phyloP scores from a whole-genome alignment of 192 early-diverging fungal species.

The Pecoramyces ruminantium region DNA sequence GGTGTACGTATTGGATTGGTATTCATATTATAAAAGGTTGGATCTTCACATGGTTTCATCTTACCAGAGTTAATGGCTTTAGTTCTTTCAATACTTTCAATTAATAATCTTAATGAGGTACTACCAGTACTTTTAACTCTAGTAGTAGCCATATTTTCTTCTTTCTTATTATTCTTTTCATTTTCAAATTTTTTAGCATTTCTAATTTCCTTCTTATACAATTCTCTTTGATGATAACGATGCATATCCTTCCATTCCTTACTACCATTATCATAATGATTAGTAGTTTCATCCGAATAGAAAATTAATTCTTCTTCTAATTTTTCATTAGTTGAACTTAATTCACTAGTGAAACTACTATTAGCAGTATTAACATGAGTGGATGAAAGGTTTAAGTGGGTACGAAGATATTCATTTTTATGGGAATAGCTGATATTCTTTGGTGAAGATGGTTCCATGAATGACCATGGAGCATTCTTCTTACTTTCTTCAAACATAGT shows the following conservation, averaged over 20 bases:
- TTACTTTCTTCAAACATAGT: not conserved
- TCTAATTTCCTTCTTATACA: not conserved
- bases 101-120: not conserved
- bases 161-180: not conserved
- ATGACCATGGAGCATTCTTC: not conserved
- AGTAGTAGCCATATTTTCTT: not conserved
- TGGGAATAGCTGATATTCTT: not conserved
- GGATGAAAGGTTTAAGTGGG: not conserved
- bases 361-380: not conserved
- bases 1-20: not conserved
- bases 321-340: not conserved
- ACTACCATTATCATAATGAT: not conserved
- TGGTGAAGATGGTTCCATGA: not conserved
- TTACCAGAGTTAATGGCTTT: not conserved
- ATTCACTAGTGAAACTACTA: not conserved
- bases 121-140: not conserved
- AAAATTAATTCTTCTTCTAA: not conserved
- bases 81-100: not conserved
- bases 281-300: not conserved
- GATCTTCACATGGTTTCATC: not conserved
- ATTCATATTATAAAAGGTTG: not conserved
- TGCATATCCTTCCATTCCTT: not conserved
- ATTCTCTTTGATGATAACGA: not conserved
- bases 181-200: not conserved
- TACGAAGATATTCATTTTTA: not conserved